These are phyloP conservation scores for Lenzites betulinus DNA, from an alignment of 768 basidiomycete genomes.

Conservation along the genomic window DNA sequence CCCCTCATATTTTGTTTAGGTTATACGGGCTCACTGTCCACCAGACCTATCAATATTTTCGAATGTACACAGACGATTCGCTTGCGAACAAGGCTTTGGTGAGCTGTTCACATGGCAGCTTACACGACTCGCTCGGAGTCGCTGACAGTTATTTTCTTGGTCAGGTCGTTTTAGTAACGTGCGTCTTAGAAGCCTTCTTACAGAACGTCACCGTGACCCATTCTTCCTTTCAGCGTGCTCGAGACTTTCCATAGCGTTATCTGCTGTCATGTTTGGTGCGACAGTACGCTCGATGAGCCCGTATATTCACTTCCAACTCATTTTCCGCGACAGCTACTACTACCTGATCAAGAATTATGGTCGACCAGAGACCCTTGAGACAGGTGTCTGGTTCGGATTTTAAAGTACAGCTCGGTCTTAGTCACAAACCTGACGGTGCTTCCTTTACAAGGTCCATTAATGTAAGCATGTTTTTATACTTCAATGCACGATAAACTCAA, in stretches of 20 bases:
- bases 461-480: neutral
- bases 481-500: neutral
- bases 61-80: neutral
- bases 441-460: neutral
- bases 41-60: constrained; percentile 8
- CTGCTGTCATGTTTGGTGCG: constrained; percentile 3
- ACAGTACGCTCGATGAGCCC: too few species aligned
- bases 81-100: neutral
- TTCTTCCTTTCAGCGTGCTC: neutral
- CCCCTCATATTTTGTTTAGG: neutral
- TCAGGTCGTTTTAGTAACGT: neutral
- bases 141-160: too few species aligned
- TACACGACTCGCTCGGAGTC: neutral
- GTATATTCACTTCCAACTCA: neutral
- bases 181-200: neutral
- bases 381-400: neutral
- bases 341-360: neutral
- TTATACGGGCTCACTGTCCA: constrained; percentile 9
- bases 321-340: neutral
- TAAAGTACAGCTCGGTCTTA: neutral
- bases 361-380: neutral
- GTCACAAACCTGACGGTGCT: neutral
- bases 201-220: too few species aligned
- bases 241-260: constrained; percentile 3
- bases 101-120: neutral